Percentiles rank a stretch among this genome's conserved stretches.
phyloP scores from a whole-genome alignment of 2,329 filamentous ascomycete species.

The Colletotrichum neosansevieriae region DNA sequence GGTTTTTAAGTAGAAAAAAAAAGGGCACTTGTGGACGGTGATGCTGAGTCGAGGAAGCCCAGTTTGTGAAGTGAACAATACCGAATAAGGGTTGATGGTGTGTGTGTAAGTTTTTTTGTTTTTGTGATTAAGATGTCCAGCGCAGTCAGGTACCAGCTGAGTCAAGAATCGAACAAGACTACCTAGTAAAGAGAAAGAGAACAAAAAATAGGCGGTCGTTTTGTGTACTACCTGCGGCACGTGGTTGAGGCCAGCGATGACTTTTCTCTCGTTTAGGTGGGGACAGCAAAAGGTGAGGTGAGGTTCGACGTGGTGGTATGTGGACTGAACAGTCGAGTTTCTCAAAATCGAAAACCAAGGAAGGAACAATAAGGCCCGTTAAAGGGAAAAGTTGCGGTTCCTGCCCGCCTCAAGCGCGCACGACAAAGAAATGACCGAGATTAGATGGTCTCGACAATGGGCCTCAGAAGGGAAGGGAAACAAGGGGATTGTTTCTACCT shows the following conservation, averaged over 20 bases:
- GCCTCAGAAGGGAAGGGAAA: conserved; percentile 34
- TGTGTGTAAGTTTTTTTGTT: not conserved
- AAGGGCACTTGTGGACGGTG: no score
- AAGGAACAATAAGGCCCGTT: conserved; percentile 21
- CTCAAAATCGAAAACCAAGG: not conserved
- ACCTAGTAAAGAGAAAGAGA: conserved; percentile 28
- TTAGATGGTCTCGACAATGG: conserved; percentile 34
- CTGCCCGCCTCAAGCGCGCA: conserved; percentile 35
- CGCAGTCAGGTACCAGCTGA: conserved; percentile 40
- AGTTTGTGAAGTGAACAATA: conserved; percentile 5
- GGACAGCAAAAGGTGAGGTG: not conserved
- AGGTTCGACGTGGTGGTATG: conserved; percentile 4
- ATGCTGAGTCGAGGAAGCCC: conserved; percentile 11
- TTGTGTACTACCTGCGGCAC: conserved; percentile 23
- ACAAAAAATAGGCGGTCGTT: conserved; percentile 9
- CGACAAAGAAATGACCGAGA: conserved; percentile 16
- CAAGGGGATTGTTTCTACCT: conserved; percentile 39
- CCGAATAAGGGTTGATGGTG: not conserved
- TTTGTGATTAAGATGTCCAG: conserved; percentile 31
- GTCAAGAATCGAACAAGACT: conserved; percentile 38
- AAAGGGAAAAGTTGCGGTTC: conserved; percentile 20
- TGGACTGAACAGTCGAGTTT: conserved; percentile 23
- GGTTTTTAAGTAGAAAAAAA: conserved; percentile 7
- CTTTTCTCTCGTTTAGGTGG: conserved; percentile 1
- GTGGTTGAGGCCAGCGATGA: conserved; percentile 5